Evolutionary conservation across 495 filamentous ascomycete genomes (phyloP), one percentile per base, ranked within the genome.

Genomic region (Haplographium delicatum): DNA sequence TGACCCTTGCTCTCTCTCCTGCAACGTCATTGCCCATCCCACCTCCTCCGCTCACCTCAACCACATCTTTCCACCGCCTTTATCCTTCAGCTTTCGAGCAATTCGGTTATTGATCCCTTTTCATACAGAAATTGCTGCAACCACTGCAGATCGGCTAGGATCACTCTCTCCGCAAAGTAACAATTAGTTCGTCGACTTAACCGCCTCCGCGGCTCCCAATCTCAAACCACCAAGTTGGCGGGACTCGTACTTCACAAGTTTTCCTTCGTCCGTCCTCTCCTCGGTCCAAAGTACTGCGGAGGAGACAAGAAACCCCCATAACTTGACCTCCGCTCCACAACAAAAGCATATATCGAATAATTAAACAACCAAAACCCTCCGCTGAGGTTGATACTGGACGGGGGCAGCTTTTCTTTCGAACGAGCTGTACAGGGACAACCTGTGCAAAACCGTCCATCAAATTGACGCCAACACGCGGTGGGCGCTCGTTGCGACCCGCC

Each of bases 271-370:
- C 86, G 88, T 78, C 91, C 91, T 78, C 88, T 96, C 69, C 85
- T 94, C 62, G 89, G 89, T 75, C 91, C 93, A 66, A 80, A 82
- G 62, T 91, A 93, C 72, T 80, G 82, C 77, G 90, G 93, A 83
- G 89, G 86, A 77, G 86, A 91, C 75, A 93, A 89, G 76, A 91
- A 93, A 78, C 93, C 93, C 65, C 93, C 93, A 76, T 98, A 97
- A 96, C 71, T 91, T 71, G 76, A 63, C 71, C 72, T 76, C 1
- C 5, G 16, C 13, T 30, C n/a, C 43, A 10, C 23, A 18, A 15
- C 34, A 16, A 53, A 26, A 26, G 26, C 25, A 46, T 23, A 58
- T 24, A 37, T 46, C 24, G 20, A 47, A 34, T 27, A 4, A 54
- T 13, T 37, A 52, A 24, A 42, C n/a, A 46, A n/a, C 42, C 15